These are phyloP conservation scores for Coemansia sp. DNA, from an alignment of 192 early-diverging fungal species.

Conservation along the genomic window DNA sequence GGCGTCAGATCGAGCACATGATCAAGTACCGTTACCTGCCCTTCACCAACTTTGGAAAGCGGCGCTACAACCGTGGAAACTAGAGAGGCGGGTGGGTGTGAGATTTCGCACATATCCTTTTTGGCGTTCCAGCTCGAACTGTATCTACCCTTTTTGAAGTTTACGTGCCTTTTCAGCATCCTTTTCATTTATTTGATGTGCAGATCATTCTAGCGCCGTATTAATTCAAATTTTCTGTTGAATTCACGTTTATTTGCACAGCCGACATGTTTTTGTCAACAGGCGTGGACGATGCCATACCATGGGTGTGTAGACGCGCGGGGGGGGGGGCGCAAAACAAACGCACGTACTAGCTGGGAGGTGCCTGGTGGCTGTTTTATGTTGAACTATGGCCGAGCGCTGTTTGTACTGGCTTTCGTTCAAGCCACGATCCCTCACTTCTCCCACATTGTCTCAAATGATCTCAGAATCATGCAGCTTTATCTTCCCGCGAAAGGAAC, in stretches of 20 bases:
- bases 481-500: too few species aligned
- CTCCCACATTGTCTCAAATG: background rate
- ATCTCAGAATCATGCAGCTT: background rate
- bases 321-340: background rate
- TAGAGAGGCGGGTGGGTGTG: background rate
- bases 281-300: background rate
- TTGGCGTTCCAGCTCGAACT: background rate
- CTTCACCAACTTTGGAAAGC: slow-evolving; percentile 77
- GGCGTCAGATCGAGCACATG: slow-evolving; percentile 97
- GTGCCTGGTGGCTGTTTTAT: background rate
- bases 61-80: slow-evolving; percentile 59
- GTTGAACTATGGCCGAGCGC: background rate
- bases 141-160: slow-evolving; percentile 4
- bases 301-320: too few species aligned
- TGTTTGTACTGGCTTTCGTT: background rate
- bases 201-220: slow-evolving; percentile 1
- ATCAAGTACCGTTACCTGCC: slow-evolving; percentile 91
- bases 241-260: background rate
- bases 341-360: background rate
- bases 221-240: background rate
- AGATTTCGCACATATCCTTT: background rate
- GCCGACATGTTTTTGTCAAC: too few species aligned
- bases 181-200: background rate
- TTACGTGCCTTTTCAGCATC: background rate
- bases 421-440: background rate